These are phyloP conservation scores for Starmerella cellae DNA, from an alignment of 805 yeast species.

Conservation along the genomic window DNA sequence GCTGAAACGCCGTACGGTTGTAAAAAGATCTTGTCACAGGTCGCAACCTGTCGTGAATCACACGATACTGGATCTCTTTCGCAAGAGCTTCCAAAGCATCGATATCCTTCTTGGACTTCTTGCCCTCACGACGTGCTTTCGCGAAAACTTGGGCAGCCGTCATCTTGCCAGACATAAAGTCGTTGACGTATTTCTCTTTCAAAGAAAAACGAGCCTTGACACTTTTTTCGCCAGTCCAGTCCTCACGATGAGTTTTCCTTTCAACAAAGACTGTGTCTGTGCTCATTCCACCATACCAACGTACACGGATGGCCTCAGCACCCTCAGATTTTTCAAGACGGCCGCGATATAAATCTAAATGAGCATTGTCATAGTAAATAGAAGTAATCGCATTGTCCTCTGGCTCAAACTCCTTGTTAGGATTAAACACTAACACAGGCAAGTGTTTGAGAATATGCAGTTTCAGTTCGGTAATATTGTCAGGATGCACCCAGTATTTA, in stretches of 20 bases:
- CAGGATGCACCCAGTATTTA: conserved; percentile 98
- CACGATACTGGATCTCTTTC: conserved; percentile 81
- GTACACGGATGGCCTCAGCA: conserved; percentile 93
- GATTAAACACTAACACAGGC: conserved; percentile 92
- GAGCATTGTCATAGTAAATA: conserved; percentile 82
- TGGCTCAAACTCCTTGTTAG: conserved; percentile 86
- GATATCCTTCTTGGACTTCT: conserved; percentile 73
- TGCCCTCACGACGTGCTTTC: conserved; percentile 84
- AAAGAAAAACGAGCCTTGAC: conserved; percentile 92
- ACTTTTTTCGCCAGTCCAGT: conserved; percentile 99
- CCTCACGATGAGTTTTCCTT: conserved; percentile 96
- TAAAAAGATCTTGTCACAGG: conserved; percentile 95
- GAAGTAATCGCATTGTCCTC: conserved; percentile 97
- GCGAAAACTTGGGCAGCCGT: conserved; percentile 85
- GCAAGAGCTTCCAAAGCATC: conserved; percentile 88
- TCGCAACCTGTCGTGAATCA: conserved; percentile 67
- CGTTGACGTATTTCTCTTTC: conserved; percentile 81
- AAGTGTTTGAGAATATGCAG: conserved; percentile 83
- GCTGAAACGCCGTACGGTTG: conserved; percentile 96
- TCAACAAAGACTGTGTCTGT: conserved; percentile 88
- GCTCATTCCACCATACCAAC: conserved; percentile 99
- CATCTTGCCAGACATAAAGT: conserved; percentile 66
- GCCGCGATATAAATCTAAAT: conserved; percentile 84
- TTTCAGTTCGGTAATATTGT: conserved; percentile 91
- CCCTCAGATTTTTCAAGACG: conserved; percentile 94